phyloP scores from a whole-genome alignment of 192 early-diverging fungal species.

The Chytriomyces confervae region DNA sequence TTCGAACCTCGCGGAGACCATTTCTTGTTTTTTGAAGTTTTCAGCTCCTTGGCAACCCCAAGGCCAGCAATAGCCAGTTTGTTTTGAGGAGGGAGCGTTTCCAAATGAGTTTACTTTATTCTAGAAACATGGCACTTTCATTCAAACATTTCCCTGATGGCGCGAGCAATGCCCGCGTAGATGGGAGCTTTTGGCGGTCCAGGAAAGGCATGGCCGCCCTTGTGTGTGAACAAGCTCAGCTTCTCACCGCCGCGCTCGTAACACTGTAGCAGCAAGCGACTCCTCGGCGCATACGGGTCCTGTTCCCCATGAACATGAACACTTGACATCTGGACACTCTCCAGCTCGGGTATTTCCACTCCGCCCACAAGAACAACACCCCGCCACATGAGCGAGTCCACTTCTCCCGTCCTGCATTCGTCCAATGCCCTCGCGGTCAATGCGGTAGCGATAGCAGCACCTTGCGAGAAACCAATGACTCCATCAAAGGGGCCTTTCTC shows the following conservation, averaged over 20 bases:
- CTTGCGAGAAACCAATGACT: background rate
- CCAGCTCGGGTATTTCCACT: background rate
- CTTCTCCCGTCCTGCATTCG: background rate
- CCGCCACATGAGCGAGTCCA: background rate
- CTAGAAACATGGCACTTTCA: background rate
- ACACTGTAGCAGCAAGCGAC: background rate
- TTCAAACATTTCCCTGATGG: background rate
- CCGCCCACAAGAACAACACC: background rate
- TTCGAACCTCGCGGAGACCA: no score
- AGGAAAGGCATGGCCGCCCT: background rate
- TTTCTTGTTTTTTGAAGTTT: no score
- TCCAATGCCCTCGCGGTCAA: background rate
- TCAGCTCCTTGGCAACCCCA: no score
- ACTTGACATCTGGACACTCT: background rate
- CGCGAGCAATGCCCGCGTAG: background rate
- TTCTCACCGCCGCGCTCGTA: background rate
- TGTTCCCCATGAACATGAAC: background rate
- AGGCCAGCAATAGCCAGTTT: no score
- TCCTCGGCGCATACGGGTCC: background rate
- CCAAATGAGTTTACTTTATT: background rate
- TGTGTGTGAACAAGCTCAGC: background rate
- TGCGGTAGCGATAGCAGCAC: background rate
- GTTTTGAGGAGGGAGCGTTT: background rate
- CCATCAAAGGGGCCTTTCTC: background rate
- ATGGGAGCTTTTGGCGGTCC: background rate